Evolutionary conservation across 257 asterid genomes (phyloP).

Genomic region (Nicotiana undulata): DNA sequence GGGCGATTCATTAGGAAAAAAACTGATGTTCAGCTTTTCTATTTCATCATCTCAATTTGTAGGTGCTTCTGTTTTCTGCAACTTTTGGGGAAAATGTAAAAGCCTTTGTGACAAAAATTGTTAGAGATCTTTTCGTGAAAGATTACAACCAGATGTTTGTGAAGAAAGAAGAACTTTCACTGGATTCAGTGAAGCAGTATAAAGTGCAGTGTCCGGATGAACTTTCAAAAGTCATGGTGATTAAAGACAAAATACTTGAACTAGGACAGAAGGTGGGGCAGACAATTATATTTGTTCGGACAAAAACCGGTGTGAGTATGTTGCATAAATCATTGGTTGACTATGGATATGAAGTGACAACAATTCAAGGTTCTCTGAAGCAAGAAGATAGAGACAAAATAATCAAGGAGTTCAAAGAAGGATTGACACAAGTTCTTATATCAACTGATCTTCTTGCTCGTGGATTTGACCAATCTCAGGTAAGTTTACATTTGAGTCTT

Average conservation of each 20-base stretch:
- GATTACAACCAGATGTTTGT: constrained; percentile 76
- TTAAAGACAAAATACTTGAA: constrained; percentile 82
- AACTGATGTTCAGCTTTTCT: neutral
- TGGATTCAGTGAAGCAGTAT: constrained; percentile 46
- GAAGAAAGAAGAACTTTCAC: constrained; percentile 42
- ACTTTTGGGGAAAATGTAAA: constrained; percentile 72
- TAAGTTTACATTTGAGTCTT: constrained; percentile 8
- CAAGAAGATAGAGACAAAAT: constrained; percentile 68
- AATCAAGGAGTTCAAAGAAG: constrained; percentile 78
- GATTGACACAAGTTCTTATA: constrained; percentile 83
- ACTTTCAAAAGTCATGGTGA: constrained; percentile 61
- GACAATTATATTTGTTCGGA: constrained; percentile 64
- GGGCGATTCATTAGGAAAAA: neutral
- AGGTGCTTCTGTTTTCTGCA: constrained; percentile 53
- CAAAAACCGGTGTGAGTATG: constrained; percentile 41
- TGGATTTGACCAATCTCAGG: constrained; percentile 94
- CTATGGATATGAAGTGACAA: constrained; percentile 80
- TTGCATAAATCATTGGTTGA: constrained; percentile 51
- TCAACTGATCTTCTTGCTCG: constrained; percentile 93
- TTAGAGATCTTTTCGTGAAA: constrained; percentile 32
- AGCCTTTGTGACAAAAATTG: constrained; percentile 48
- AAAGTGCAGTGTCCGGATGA: constrained; percentile 91
- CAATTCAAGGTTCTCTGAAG: constrained; percentile 77
- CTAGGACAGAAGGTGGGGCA: constrained; percentile 86
- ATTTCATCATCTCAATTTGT: constrained; percentile 2